phyloP scores from a whole-genome alignment of 78 protist genomes.

The Tieghemostelium lacteum region DNA sequence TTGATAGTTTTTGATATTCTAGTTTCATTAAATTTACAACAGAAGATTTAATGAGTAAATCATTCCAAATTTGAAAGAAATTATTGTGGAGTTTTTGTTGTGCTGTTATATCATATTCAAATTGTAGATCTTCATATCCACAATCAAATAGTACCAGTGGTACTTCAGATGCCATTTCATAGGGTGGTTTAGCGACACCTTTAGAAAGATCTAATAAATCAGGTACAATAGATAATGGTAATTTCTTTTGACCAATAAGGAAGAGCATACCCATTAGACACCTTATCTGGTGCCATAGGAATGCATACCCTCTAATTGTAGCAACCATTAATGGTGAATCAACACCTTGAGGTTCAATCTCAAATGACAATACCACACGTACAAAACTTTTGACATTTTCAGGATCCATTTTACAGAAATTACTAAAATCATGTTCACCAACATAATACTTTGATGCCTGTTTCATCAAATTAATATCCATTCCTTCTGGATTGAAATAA shows the following conservation, averaged over 20 bases:
- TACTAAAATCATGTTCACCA: conserved; percentile 70
- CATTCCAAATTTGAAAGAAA: neutral
- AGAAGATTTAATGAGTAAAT: neutral
- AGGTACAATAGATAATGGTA: conserved; percentile 1
- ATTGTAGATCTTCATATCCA: conserved; percentile 69
- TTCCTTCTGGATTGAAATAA: conserved; percentile 25
- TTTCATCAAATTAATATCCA: conserved; percentile 24
- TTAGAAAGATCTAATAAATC: conserved; percentile 34
- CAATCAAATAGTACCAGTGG: conserved; percentile 77
- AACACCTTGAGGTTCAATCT: neutral
- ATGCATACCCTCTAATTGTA: conserved; percentile 62
- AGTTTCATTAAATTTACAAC: neutral
- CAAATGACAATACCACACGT: conserved; percentile 29
- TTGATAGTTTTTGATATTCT: too few species aligned
- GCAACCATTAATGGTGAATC: conserved; percentile 24
- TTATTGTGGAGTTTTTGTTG: neutral
- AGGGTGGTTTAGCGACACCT: conserved; percentile 43
- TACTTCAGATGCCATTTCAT: conserved; percentile 81
- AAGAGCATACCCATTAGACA: conserved; percentile 79
- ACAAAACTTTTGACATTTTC: conserved; percentile 55
- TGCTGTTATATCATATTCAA: conserved; percentile 7
- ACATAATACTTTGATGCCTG: conserved; percentile 62
- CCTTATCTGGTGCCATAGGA: conserved; percentile 73
- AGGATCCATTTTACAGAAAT: conserved; percentile 71
- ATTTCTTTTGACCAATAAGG: conserved; percentile 63